Base-by-base conservation (phyloP, 1,284 basidiomycete genomes). In the Blastosporella zonata region DNA sequence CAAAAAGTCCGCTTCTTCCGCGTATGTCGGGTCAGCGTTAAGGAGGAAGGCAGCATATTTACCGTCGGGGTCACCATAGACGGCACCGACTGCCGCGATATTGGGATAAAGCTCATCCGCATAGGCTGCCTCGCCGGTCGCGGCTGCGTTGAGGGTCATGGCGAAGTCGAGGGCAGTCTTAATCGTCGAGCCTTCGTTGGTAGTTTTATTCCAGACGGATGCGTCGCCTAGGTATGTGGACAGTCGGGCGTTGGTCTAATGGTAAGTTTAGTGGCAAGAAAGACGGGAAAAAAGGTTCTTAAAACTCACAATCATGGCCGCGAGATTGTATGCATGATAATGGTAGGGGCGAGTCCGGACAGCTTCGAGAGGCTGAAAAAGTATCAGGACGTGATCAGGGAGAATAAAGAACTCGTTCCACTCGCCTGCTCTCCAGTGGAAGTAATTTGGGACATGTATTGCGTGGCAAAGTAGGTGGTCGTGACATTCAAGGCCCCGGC, bases 321-420 rank as follows among this genome's bases (percentile, higher is more conserved):
- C 81, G 23, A 87, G 66, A 56, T 86, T 86, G 65, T 82, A 85
- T 15, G 74, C 72, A 9, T 78, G 73, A 58, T 86, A 85, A 59
- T 85, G 83, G 59, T 78, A 84, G 4, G 82, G 80, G 13, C 78
- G 70, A 2, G 81, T 82, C 13, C 83, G 74, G 2, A 65, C 68
- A 5, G 80, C 77, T 64, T 87, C 79, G n/a, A 75, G 60, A 8
- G 78, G 78, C 73, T 80, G 17, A 9, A 7, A 23, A n/a, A n/a
- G 8, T 7, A 8, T 50, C 6, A 45, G 8, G 8, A 6, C 21
- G n/a, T n/a, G 18, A 17, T 22, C 34, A 39, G 27, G 27, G 34
- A 20, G 12, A 25, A 41, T 55, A n/a, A 23, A 42, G 53, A 1
- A 44, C 28, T 28, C 29, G 25, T 15, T 28, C 36, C 20, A 55